A percentile compares a stretch with the other conserved stretches of the same genome.
These are phyloP conservation scores for Aphanoascus verrucosus DNA, from an alignment of 2,329 filamentous ascomycete species.

Conservation along the genomic window DNA sequence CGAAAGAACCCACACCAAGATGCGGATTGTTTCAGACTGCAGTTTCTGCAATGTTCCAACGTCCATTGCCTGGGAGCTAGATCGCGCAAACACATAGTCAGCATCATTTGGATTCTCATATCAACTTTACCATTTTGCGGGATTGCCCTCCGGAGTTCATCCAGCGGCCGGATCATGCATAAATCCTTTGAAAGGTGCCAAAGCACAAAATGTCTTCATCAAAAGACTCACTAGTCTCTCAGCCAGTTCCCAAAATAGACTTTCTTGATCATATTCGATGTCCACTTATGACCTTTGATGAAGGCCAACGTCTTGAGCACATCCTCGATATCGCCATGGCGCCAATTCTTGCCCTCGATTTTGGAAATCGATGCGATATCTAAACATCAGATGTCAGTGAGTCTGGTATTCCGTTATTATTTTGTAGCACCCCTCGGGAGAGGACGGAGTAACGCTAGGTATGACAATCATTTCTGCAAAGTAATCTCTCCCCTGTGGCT, in stretches of 20 bases:
- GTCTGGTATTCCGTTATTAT: neutral
- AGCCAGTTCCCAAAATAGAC: slow-evolving; percentile 84
- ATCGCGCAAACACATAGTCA: neutral
- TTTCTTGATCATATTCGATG: slow-evolving; percentile 62
- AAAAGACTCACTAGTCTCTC: slow-evolving; percentile 54
- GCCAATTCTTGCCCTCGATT: slow-evolving; percentile 43
- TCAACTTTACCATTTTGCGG: neutral
- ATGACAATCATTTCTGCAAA: neutral
- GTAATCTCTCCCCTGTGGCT: neutral
- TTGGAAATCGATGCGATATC: slow-evolving; percentile 42
- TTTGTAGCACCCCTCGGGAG: neutral
- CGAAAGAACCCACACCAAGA: slow-evolving; percentile 70
- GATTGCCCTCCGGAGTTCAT: neutral
- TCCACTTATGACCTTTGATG: slow-evolving; percentile 75
- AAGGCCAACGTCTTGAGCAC: slow-evolving; percentile 68
- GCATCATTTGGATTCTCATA: neutral
- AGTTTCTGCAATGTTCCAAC: slow-evolving; percentile 69
- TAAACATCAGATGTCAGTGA: slow-evolving; percentile 24
- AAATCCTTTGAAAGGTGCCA: neutral
- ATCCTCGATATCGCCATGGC: slow-evolving; percentile 63
- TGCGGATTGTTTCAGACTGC: slow-evolving; percentile 65
- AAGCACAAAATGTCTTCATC: neutral
- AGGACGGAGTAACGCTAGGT: neutral
- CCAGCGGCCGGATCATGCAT: neutral
- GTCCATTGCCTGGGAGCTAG: slow-evolving; percentile 63